Conservation (phyloP, 2,329 filamentous ascomycete genomes). For the Penicillium sp. region DNA sequence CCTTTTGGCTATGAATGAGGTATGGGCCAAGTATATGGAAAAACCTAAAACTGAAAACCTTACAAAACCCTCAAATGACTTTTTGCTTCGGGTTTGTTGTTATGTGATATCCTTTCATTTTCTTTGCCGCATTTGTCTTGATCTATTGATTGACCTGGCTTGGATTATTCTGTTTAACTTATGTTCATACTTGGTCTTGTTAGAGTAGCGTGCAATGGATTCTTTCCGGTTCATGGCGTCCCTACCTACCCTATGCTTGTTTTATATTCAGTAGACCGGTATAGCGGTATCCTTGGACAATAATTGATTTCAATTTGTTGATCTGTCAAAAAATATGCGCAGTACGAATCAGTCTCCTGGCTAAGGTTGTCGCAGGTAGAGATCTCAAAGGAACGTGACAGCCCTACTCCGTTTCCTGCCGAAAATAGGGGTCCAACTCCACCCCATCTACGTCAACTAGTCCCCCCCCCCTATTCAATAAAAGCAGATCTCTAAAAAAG, state of each 20-base stretch:
- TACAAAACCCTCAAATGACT: slow-evolving; percentile 1
- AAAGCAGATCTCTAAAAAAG: not conserved
- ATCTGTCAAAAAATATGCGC: not conserved
- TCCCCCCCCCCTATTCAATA: not conserved
- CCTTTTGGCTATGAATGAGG: not conserved
- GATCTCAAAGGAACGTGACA: not conserved
- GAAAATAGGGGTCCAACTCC: not conserved
- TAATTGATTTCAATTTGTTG: not conserved
- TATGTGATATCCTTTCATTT: slow-evolving; percentile 19
- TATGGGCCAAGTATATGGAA: slow-evolving; percentile 3
- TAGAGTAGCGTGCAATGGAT: not conserved
- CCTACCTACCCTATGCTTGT: not conserved
- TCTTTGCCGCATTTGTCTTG: slow-evolving; percentile 2
- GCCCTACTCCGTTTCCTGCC: not conserved
- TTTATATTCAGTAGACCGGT: not conserved
- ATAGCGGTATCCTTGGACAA: not conserved
- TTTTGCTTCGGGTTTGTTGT: slow-evolving; percentile 3
- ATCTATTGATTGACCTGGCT: slow-evolving; percentile 1
- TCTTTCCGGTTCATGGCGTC: not conserved
- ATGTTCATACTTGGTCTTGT: not conserved
- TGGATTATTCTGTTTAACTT: not conserved
- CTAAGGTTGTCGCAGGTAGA: too few species aligned
- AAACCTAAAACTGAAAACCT: not conserved
- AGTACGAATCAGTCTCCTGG: too few species aligned
- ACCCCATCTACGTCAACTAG: not conserved